These are phyloP conservation scores for Pythium aquatile DNA, from an alignment of 352 stramenopile genomes.

Conservation along the genomic window DNA sequence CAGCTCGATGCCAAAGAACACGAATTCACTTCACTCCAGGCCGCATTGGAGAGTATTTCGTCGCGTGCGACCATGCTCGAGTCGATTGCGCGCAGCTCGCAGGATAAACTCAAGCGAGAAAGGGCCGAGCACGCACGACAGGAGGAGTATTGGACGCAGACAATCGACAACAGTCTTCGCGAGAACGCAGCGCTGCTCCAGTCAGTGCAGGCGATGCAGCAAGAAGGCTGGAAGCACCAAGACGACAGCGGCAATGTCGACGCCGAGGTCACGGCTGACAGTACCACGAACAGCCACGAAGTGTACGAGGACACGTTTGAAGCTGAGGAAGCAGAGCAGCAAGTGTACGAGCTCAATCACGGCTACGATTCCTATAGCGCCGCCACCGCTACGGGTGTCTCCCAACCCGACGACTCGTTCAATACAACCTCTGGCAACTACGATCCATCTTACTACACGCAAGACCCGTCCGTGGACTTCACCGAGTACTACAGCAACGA, in stretches of 20 bases:
- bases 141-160: slow-evolving; percentile 46
- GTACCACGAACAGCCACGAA: slow-evolving; percentile 8
- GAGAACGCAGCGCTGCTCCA: slow-evolving; percentile 49
- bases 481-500: slow-evolving; percentile 1
- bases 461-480: not conserved
- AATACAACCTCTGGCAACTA: not conserved
- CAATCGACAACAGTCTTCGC: slow-evolving; percentile 44
- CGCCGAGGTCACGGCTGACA: slow-evolving; percentile 14
- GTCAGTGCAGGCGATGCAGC: slow-evolving; percentile 39
- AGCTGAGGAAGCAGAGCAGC: not conserved
- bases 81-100: slow-evolving; percentile 49
- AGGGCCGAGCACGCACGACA: slow-evolving; percentile 43
- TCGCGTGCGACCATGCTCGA: slow-evolving; percentile 57
- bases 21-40: slow-evolving; percentile 37
- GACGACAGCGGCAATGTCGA: not conserved
- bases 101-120: slow-evolving; percentile 58
- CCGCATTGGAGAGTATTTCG: slow-evolving; percentile 35
- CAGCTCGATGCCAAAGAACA: slow-evolving; percentile 35
- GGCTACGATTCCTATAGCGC: not conserved
- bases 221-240: slow-evolving; percentile 19
- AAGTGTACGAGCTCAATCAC: not conserved
- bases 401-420: not conserved
- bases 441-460: not conserved
- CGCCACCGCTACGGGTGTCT: not conserved
- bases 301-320: slow-evolving; percentile 18